Conservation (phyloP, 129 eudicot species). For the Tagetes patula region DNA sequence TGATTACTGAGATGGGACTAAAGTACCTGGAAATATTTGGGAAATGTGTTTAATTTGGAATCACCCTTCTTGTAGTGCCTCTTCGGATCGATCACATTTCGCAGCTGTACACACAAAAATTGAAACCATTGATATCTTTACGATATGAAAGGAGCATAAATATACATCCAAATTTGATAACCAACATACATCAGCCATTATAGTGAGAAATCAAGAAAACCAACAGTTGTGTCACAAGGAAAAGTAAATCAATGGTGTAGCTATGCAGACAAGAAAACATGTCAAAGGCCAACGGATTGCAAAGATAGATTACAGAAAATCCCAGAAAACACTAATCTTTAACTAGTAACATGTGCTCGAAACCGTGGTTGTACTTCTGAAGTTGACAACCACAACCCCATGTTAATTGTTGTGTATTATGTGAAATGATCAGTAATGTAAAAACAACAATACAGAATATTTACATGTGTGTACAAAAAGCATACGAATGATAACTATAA, state of each 20-base stretch:
- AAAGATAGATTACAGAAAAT: not conserved
- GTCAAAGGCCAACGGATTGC: not conserved
- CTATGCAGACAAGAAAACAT: not conserved
- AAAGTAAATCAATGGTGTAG: not conserved
- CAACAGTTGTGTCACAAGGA: not conserved
- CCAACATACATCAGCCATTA: conserved; percentile 2
- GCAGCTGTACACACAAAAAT: conserved; percentile 50
- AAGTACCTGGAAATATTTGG: conserved; percentile 89
- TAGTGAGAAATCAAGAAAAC: not conserved
- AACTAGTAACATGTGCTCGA: not conserved
- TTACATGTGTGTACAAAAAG: not conserved
- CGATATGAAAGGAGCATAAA: not conserved
- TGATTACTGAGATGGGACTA: not conserved
- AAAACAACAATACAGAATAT: not conserved
- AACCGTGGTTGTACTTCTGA: too few relatives aligned
- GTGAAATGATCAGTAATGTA: too few relatives aligned
- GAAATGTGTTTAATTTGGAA: conserved; percentile 63
- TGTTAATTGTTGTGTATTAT: not conserved
- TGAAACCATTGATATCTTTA: not conserved
- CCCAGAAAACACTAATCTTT: not conserved
- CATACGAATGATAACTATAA: not conserved
- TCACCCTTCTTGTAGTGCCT: conserved; percentile 96
- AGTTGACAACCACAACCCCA: not conserved
- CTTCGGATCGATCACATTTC: conserved; percentile 87
- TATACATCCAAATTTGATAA: not conserved